These are phyloP conservation scores for Melampsora abietis-canadensis DNA, from an alignment of 1,284 basidiomycete species.

Conservation along the genomic window DNA sequence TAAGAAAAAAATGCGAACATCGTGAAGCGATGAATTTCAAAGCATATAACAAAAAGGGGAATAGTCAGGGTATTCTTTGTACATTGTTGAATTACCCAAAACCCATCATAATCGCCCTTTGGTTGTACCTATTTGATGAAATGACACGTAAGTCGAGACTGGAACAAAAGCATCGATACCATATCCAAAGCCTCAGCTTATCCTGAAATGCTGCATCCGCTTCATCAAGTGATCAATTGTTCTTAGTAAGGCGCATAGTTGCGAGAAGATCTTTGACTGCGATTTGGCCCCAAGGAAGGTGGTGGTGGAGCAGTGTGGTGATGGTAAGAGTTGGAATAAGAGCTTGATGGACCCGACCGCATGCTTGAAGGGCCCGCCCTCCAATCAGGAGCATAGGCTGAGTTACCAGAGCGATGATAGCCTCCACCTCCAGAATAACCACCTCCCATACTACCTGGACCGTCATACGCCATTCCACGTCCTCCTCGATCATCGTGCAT, in stretches of 20 bases:
- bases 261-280: constrained; percentile 33
- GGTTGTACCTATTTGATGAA: too few relatives aligned
- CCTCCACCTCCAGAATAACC: constrained; percentile 8
- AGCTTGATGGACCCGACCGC: constrained; percentile 13
- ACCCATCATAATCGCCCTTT: too few relatives aligned
- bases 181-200: too few relatives aligned
- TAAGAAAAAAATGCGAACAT: too few relatives aligned
- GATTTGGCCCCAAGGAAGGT: constrained; percentile 12
- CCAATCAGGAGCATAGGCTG: constrained; percentile 28
- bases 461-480: constrained; percentile 27
- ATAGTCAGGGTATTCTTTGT: too few relatives aligned
- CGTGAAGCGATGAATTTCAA: too few relatives aligned
- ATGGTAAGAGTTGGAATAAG: constrained; percentile 31
- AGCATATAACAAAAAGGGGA: too few relatives aligned
- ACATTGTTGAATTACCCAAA: too few relatives aligned
- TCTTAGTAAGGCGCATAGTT: constrained; percentile 36
- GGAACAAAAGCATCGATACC: too few relatives aligned
- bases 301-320: constrained; percentile 11
- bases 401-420: constrained; percentile 9
- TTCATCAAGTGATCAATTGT: neutral
- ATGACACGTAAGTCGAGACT: too few relatives aligned
- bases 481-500: constrained; percentile 50
- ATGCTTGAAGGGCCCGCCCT: constrained; percentile 19
- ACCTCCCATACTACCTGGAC: constrained; percentile 13
- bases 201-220: too few relatives aligned